A percentile compares a stretch with the other conserved stretches of the same genome.
Evolutionary conservation across 441 rosid species (phyloP).

Genomic region (Metrosideros polymorpha): DNA sequence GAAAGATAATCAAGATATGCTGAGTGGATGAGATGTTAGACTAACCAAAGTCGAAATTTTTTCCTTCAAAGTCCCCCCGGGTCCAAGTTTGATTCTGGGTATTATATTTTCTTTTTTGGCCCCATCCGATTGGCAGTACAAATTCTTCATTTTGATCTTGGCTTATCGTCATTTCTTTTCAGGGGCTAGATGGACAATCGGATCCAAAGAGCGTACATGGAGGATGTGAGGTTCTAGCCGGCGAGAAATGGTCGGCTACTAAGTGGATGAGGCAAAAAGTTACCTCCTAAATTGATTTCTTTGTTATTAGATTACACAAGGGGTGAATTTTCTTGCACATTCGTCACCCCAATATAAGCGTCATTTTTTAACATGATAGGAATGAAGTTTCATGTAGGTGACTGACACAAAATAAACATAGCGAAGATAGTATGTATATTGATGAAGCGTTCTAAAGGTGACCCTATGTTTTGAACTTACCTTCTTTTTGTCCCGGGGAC

Average conservation of each 20-base stretch:
- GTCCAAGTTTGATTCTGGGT: neutral
- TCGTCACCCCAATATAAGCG: neutral
- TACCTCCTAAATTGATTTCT: constrained; percentile 20
- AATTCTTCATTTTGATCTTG: neutral
- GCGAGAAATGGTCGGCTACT: constrained; percentile 98
- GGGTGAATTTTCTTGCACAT: neutral
- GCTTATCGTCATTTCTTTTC: constrained; percentile 1
- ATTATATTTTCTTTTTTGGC: neutral
- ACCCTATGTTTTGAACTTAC: neutral
- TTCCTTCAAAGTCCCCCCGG: neutral
- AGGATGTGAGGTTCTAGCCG: constrained; percentile 81
- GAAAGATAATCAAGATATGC: neutral
- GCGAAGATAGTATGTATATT: neutral
- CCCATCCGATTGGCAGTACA: neutral
- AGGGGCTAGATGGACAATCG: constrained; percentile 94
- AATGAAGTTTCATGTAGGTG: neutral
- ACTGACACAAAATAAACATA: neutral
- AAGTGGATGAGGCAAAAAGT: constrained; percentile 95
- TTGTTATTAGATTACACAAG: neutral
- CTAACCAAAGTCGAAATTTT: neutral
- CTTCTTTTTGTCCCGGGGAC: neutral
- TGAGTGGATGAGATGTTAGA: neutral
- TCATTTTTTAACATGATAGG: neutral
- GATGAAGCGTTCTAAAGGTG: neutral
- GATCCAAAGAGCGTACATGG: constrained; percentile 91